Base-by-base conservation (phyloP, 169 alveolate genomes). In the Plasmodium fragile region DNA sequence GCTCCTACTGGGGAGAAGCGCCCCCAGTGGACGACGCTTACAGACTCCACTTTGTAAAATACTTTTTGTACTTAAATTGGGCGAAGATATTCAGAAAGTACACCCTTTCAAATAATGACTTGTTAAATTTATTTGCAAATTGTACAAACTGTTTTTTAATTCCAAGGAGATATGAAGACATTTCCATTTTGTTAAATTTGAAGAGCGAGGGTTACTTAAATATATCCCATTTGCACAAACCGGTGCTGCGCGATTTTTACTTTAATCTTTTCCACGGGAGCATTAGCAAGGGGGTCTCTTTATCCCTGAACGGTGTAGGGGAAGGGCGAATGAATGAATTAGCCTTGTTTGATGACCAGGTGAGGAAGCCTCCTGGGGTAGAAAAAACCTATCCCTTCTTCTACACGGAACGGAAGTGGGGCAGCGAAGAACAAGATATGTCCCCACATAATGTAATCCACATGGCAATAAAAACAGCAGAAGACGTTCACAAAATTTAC, bases 91-190 rank as follows among this genome's bases (percentile, higher is more conserved):
- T 89, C 81, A 78, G 53, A 18, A 77, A 89, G 39, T 89, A 89
- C 34, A 89, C 94, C 16, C 69, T 89, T 10, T 89, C 94, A 43
- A 89, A 89, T 34, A 89, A 89, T 43, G 78, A 89, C 30, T 18
- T 89, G 22, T 36, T 78, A 30, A 89, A 89, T 65, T 89, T 89
- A 30, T 53, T 80, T n/a, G 45, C 52, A 78, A 89, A 89, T 55
- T 34, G 90, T 18, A 78, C 18, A 16, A 89, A 89, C 32, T 59
- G 59, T 32, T 89, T 89, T 89, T 78, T 89, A 89, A 89, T 89
- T 36, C 94, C 90, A n/a, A 55, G 45, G 81, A 89, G 53, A 39
- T 89, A 89, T 78, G 94, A 89, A 89, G 94, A 89, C 52, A 55
- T 78, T 22, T 78, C 79, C 32, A 78, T 89, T 18, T 53, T 89